Evolutionary conservation across 768 basidiomycete genomes (phyloP), one percentile per base, ranked within the genome.

Genomic region (Pholiota microspora): DNA sequence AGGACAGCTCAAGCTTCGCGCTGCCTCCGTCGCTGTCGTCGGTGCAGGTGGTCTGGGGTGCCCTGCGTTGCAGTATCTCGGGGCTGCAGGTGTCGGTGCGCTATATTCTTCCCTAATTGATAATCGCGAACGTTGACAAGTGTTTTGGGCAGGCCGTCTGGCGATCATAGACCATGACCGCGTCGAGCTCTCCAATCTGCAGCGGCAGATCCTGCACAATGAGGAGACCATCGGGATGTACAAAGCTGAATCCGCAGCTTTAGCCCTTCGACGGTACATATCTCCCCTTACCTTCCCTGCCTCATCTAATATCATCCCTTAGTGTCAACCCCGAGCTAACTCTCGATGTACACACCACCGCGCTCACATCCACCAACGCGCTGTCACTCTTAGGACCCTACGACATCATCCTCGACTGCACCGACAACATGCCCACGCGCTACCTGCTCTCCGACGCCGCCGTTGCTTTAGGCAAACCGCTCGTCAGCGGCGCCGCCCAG

Each of bases 31-130:
- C 1, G 85, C 85, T 13, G 92, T 98, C 3, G 83, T 98, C 3
- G 97, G 97, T 24, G 97, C 95, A 13, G 97, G 97, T 0, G 97
- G 97, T 7, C 78, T 99, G 10, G 97, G 97, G 9, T 98, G 97
- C 68, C 94, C 97, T 45, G 92, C 92, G 35, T 76, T 99, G 44
- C 93, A 97, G 65, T 97, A 98, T 69, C 83, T 99, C 9, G 92
- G 85, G 3, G 92, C 93, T 6, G 89, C 92, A 12, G 97, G 97
- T 23, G 79, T 98, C 55, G 96, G 96, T 92, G 62, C 59, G 87
- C 25, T n/a, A n/a, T n/a, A n/a, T n/a, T n/a, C 24, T 28, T 28
- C 25, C 5, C 16, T 29, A 15, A 16, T 36, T 12, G 35, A 10
- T 5, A 31, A n/a, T n/a, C n/a, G n/a, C 23, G 32, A 45, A 47